These are phyloP conservation scores for Rhizopogon vesiculosus DNA, from an alignment of 768 basidiomycete species.

Conservation along the genomic window DNA sequence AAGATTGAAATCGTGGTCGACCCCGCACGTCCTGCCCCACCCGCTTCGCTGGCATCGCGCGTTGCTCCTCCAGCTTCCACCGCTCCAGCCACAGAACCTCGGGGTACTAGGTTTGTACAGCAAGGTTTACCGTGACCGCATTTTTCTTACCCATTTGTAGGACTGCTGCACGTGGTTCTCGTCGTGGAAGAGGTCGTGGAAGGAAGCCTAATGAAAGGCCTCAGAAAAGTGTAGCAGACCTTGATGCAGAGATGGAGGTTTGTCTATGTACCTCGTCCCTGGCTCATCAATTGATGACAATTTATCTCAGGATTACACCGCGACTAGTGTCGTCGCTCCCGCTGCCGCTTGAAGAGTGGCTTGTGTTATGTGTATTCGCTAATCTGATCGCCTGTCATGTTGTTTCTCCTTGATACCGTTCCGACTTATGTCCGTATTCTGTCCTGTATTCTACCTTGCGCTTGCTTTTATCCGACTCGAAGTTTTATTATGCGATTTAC, in stretches of 20 bases:
- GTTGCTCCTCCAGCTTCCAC: conserved; percentile 69
- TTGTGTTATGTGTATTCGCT: conserved; percentile 5
- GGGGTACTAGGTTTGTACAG: conserved; percentile 32
- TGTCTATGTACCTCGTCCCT: conserved; percentile 14
- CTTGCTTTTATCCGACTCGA: conserved; percentile 8
- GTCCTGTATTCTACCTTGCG: conserved; percentile 17
- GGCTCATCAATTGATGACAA: not conserved
- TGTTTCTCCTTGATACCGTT: conserved; percentile 12
- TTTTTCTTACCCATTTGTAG: conserved; percentile 14
- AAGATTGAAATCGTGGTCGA: conserved; percentile 97
- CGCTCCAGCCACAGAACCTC: conserved; percentile 24
- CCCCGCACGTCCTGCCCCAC: conserved; percentile 62
- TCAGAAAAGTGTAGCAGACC: conserved; percentile 79
- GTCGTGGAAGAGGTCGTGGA: conserved; percentile 39
- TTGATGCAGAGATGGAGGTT: conserved; percentile 99
- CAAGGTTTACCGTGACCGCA: not conserved
- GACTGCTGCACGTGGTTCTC: conserved; percentile 36
- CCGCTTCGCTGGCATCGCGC: conserved; percentile 69
- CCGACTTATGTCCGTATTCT: conserved; percentile 15
- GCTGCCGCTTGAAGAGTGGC: conserved; percentile 26
- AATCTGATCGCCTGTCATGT: conserved; percentile 3
- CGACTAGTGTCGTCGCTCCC: conserved; percentile 41
- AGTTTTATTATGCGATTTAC: not conserved
- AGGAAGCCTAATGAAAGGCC: conserved; percentile 55
- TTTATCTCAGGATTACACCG: conserved; percentile 58